A percentile compares a stretch with the other conserved stretches of the same genome.
Conservation (phyloP, 805 yeast genomes). For the Yarrowia osloensis region DNA sequence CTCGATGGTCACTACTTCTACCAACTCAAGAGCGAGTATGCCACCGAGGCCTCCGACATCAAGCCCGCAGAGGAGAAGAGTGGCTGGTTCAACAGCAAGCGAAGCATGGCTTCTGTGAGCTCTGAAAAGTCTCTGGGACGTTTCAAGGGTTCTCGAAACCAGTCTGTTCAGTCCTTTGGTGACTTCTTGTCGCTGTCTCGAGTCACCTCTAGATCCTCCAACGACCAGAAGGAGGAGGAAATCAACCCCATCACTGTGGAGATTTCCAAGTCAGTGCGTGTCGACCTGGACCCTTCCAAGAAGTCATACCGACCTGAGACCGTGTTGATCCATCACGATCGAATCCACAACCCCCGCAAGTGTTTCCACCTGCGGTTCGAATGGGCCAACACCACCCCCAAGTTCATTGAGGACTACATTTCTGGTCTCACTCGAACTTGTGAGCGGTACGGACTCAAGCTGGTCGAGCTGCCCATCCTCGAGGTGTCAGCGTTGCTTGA, state of each 20-base stretch:
- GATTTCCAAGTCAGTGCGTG: constrained; percentile 64
- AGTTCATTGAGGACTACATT: constrained; percentile 75
- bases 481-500: constrained; percentile 77
- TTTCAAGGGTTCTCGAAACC: not conserved
- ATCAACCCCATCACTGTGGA: constrained; percentile 32
- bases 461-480: constrained; percentile 89
- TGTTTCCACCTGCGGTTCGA: constrained; percentile 89
- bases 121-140: not conserved
- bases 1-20: constrained; percentile 94
- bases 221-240: not conserved
- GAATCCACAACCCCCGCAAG: constrained; percentile 90
- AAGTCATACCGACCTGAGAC: constrained; percentile 77
- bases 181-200: constrained; percentile 7
- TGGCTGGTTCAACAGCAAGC: constrained; percentile 28
- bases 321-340: constrained; percentile 82
- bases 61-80: constrained; percentile 1
- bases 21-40: constrained; percentile 60
- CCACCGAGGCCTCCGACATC: constrained; percentile 33
- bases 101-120: constrained; percentile 5
- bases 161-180: constrained; percentile 17
- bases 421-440: constrained; percentile 78
- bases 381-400: constrained; percentile 90
- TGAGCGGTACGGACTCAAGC: constrained; percentile 75
- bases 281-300: constrained; percentile 72
- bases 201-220: not conserved